Evolutionary conservation across 1,139 yeast genomes (phyloP).

Genomic region (Suhomyces kunorum): DNA sequence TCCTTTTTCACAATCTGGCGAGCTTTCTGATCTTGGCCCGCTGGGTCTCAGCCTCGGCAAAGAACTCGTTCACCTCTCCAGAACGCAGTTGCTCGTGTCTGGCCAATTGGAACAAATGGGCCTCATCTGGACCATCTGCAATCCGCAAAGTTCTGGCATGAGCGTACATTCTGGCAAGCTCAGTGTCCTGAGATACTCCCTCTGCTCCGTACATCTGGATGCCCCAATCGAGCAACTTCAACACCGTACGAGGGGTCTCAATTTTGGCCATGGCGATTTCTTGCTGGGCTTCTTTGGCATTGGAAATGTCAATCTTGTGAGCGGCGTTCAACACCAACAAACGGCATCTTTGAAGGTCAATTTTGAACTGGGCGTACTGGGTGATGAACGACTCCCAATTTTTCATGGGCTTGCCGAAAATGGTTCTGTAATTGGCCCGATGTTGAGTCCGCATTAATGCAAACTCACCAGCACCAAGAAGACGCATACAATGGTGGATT

Average conservation of each 20-base stretch:
- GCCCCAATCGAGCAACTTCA: slow-evolving; percentile 62
- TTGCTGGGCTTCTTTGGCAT: slow-evolving; percentile 56
- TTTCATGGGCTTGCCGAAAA: slow-evolving; percentile 58
- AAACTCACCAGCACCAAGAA: slow-evolving; percentile 66
- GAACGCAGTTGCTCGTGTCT: slow-evolving; percentile 44
- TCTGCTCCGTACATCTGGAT: slow-evolving; percentile 72
- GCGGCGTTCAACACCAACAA: slow-evolving; percentile 67
- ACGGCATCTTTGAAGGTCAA: slow-evolving; percentile 59
- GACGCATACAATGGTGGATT: slow-evolving; percentile 74
- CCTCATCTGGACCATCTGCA: slow-evolving; percentile 80
- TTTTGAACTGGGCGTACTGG: slow-evolving; percentile 57
- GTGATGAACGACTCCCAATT: slow-evolving; percentile 55
- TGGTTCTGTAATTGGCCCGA: slow-evolving; percentile 56
- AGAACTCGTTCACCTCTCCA: slow-evolving; percentile 35
- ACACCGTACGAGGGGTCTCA: slow-evolving; percentile 60
- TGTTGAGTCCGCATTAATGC: slow-evolving; percentile 54
- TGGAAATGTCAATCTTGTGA: slow-evolving; percentile 56
- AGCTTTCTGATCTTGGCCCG: slow-evolving; percentile 28
- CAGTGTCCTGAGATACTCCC: slow-evolving; percentile 66
- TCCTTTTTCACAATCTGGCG: slow-evolving; percentile 36
- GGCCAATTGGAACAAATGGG: slow-evolving; percentile 64
- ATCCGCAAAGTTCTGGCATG: slow-evolving; percentile 61
- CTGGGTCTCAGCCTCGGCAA: slow-evolving; percentile 27
- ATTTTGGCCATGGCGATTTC: slow-evolving; percentile 74
- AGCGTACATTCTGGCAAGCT: slow-evolving; percentile 59